A percentile compares a stretch with the other conserved stretches of the same genome.
Evolutionary conservation across 768 basidiomycete species (phyloP).

Genomic region (Termitomyces eurrhizus): DNA sequence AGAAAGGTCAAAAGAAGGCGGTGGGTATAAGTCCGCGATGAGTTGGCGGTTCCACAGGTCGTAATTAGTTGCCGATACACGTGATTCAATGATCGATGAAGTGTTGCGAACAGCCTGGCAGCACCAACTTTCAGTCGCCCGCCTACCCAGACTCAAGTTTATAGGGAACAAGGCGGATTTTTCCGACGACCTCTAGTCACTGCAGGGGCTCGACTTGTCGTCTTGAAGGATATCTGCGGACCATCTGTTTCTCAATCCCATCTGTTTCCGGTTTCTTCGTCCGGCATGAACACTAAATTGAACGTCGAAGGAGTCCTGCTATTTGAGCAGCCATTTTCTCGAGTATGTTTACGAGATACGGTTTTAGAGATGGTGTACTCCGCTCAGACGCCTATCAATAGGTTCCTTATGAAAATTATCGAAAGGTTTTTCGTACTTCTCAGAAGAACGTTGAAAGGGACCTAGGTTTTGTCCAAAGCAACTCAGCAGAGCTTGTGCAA

Average conservation of each 20-base stretch:
- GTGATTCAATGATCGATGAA: neutral
- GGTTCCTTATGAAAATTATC: constrained; percentile 90
- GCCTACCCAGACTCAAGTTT: neutral
- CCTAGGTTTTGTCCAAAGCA: constrained; percentile 52
- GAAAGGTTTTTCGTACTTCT: constrained; percentile 80
- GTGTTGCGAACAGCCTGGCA: neutral
- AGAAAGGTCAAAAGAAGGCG: neutral
- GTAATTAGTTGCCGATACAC: constrained; percentile 2
- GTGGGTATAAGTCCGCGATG: too few species aligned
- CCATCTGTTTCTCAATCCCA: neutral
- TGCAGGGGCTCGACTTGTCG: too few species aligned
- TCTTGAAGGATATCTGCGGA: neutral
- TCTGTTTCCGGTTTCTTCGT: neutral
- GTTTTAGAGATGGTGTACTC: constrained; percentile 1
- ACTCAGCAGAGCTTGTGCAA: constrained; percentile 57
- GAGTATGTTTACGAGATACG: constrained; percentile 38
- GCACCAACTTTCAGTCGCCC: neutral
- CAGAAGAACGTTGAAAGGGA: constrained; percentile 84
- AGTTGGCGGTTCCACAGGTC: neutral
- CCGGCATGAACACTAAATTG: constrained; percentile 47
- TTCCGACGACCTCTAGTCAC: neutral
- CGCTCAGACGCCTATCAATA: constrained; percentile 22
- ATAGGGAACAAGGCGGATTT: neutral
- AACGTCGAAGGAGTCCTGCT: constrained; percentile 72
- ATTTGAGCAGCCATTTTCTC: constrained; percentile 81